Evolutionary conservation across 106 monocot genomes (phyloP), one percentile per base, ranked within the genome.

Genomic region (Dendrobium officinale): DNA sequence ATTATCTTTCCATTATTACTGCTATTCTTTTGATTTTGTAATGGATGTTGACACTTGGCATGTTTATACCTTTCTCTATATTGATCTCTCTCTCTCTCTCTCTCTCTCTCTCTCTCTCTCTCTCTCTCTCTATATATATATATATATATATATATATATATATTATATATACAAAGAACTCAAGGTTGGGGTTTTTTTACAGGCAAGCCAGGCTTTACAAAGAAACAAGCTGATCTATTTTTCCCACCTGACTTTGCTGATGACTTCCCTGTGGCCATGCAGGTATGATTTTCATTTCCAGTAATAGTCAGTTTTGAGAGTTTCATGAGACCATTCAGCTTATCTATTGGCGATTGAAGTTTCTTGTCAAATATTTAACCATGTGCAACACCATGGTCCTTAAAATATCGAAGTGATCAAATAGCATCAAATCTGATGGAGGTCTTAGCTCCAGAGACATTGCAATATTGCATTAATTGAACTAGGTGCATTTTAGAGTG

Each of bases 201-300:
- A 97, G 97, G 97, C 29, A 97, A 97, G 80, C 94, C 97, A 49
- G 91, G 92, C 20, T 97, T 97, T 84, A 73, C 90, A 47, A 97
- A 97, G 87, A 97, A 94, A 79, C 97, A 97, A 84, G 97, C 97
- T 54, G 97, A 97, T 86, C 85, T 97, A 42, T 97, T 97, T 86
- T 97, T 97, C 84, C 97, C 97, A 42, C 97, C 97, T 19, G 97
- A 97, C 85, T 97, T 97, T 88, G 92, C 87, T 9, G 97, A 97
- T 85, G 97, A 97, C 42, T 97, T 97, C 79, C 97, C 97, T 77
- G 97, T 97, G 37, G 90, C 97, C 42, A 97, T 97, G 97, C 97
- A 97, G 93, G 97, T 97, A 79, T 41, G 64, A n/a, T 64, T 64
- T 4, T 64, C n/a, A 64, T 1, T 64, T 64, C 64, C 64, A 64